These are phyloP conservation scores for Globisporangium cederbergense DNA, from an alignment of 352 stramenopile genomes.

Conservation along the genomic window DNA sequence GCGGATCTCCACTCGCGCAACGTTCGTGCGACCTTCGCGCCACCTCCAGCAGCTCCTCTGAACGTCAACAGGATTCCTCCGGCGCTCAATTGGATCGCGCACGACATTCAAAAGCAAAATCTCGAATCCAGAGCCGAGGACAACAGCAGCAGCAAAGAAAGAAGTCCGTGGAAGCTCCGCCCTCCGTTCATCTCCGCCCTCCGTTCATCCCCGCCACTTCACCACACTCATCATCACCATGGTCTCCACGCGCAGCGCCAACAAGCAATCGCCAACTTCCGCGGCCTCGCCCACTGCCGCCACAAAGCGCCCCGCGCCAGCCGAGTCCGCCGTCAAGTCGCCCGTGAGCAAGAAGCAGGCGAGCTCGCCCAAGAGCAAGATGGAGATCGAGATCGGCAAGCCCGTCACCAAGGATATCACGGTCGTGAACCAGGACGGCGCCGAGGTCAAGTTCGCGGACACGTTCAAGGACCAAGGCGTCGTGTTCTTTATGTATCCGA, in stretches of 20 bases:
- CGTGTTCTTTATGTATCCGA: constrained; percentile 89
- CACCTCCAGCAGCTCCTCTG: constrained; percentile 6
- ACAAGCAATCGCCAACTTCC: constrained; percentile 17
- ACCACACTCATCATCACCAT: constrained; percentile 19
- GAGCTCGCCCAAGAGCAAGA: constrained; percentile 21
- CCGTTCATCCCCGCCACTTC: not conserved
- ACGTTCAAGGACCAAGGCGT: constrained; percentile 75
- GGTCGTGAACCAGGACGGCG: constrained; percentile 69
- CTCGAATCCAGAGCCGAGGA: not conserved
- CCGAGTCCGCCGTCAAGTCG: constrained; percentile 24
- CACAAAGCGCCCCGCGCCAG: constrained; percentile 40
- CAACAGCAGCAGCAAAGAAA: constrained; percentile 6
- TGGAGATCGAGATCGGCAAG: constrained; percentile 37
- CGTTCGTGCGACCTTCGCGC: constrained; percentile 5
- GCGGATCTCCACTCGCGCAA: constrained; percentile 3
- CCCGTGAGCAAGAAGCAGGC: constrained; percentile 45
- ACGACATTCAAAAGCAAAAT: not conserved
- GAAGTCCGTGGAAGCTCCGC: constrained; percentile 1
- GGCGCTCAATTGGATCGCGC: constrained; percentile 4
- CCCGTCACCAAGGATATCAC: constrained; percentile 56
- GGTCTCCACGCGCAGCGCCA: constrained; percentile 52
- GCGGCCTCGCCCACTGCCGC: constrained; percentile 13
- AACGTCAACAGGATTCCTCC: constrained; percentile 4
- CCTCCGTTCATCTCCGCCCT: not conserved
- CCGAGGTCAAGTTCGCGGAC: constrained; percentile 53